A percentile compares a stretch with the other conserved stretches of the same genome.
Conservation (phyloP, 768 basidiomycete genomes). For the Tulasnella sp. region DNA sequence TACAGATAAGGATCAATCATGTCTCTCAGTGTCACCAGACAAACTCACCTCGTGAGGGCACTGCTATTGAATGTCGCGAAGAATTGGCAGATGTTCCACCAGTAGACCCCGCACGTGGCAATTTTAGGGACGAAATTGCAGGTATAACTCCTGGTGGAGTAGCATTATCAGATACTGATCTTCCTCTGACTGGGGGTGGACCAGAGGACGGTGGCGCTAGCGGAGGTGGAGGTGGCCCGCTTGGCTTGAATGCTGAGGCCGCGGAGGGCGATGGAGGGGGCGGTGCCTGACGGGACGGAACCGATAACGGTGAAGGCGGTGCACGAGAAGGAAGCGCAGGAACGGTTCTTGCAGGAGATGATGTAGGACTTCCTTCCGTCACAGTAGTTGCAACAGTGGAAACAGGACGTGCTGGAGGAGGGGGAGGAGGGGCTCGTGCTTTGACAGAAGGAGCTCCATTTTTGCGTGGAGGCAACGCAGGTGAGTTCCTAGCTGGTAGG, state of each 20-base stretch:
- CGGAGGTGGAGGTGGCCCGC: slow-evolving; percentile 6
- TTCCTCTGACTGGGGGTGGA: slow-evolving; percentile 24
- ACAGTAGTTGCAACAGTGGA: slow-evolving; percentile 11
- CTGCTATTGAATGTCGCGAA: background rate
- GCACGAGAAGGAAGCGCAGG: slow-evolving; percentile 19
- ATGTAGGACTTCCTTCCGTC: background rate
- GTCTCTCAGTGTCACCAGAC: background rate
- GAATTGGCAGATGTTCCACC: slow-evolving; percentile 1
- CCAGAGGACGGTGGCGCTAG: slow-evolving; percentile 15
- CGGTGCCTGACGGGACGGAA: background rate
- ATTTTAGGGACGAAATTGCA: slow-evolving; percentile 35
- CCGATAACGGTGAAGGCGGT: background rate
- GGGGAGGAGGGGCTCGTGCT: slow-evolving; percentile 18
- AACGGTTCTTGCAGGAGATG: slow-evolving; percentile 18
- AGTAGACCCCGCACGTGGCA: no score
- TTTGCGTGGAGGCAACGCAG: slow-evolving; percentile 5
- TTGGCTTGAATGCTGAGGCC: background rate
- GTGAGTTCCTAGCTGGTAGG: slow-evolving; percentile 4
- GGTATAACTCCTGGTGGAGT: slow-evolving; percentile 27
- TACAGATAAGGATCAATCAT: slow-evolving; percentile 3
- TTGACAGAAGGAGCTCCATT: background rate
- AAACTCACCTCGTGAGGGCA: background rate
- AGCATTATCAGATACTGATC: slow-evolving; percentile 11
- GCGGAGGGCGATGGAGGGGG: background rate
- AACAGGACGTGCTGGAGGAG: slow-evolving; percentile 25